phyloP scores from a whole-genome alignment of 495 filamentous ascomycete species.

The Aspergillus baeticus region DNA sequence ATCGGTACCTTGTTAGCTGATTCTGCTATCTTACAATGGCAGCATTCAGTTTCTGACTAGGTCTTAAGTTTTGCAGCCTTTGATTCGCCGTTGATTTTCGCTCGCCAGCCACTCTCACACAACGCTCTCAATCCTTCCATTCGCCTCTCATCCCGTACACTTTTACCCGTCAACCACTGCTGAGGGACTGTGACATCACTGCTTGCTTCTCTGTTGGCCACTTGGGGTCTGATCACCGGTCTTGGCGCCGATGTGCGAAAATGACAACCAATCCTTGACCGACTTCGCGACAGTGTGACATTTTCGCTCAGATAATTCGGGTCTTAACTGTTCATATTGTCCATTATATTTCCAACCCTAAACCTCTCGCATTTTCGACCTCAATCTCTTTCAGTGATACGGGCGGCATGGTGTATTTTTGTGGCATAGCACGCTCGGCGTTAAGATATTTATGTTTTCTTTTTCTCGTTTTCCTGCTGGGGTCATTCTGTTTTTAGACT shows the following conservation, averaged over 20 bases:
- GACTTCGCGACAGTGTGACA: conserved; percentile 7
- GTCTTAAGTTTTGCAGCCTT: neutral
- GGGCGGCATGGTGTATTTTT: conserved; percentile 26
- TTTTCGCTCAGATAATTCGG: conserved; percentile 9
- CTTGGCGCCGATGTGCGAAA: conserved; percentile 13
- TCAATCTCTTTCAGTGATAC: conserved; percentile 8
- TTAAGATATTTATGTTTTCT: conserved; percentile 16
- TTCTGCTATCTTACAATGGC: neutral
- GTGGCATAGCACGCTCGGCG: conserved; percentile 32
- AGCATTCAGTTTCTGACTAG: neutral
- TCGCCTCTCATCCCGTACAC: neutral
- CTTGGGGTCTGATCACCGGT: conserved; percentile 11
- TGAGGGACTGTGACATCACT: conserved; percentile 17
- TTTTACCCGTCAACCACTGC: neutral
- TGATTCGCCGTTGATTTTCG: neutral
- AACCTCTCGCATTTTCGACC: conserved; percentile 5
- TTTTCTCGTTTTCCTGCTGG: conserved; percentile 6
- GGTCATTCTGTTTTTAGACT: conserved; percentile 20
- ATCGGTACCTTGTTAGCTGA: too few species aligned
- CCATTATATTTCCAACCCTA: neutral
- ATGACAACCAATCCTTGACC: conserved; percentile 11
- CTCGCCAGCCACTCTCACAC: neutral
- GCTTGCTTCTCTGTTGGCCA: conserved; percentile 10
- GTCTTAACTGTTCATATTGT: conserved; percentile 26
- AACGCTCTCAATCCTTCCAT: conserved; percentile 1